Evolutionary conservation across 495 filamentous ascomycete genomes (phyloP), one percentile per base, ranked within the genome.

Genomic region (Trichoderma erinaceum): DNA sequence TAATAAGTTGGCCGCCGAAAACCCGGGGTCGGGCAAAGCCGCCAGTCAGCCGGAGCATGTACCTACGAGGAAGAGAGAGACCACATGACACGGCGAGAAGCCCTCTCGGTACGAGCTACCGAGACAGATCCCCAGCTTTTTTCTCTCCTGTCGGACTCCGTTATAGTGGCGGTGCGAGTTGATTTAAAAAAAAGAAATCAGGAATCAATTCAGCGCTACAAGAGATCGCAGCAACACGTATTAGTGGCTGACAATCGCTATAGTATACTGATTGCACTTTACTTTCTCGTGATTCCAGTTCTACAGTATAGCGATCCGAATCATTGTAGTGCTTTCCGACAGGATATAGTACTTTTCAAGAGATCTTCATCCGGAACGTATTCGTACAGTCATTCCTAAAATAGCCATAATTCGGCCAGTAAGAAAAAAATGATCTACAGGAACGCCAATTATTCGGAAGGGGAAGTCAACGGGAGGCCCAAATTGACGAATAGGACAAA

Each of bases 1-100:
- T n/a, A 35, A 6, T 38, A 38, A 38, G 35, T 38, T 5, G 3
- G 35, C 35, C 3, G 18, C 48, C 48, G 18, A 52, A 52, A 52
- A 52, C 48, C 48, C 48, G 48, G 48, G 48, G 48, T 52, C 48
- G 48, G 48, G 21, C 18, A 52, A 52, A 52, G 48, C 48, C 48
- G 48, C 21, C 8, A 18, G n/a, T n/a, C 46, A 6, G 16, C n/a
- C n/a, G n/a, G n/a, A n/a, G n/a, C n/a, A n/a, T n/a, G n/a, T n/a
- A n/a, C n/a, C n/a, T n/a, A n/a, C 18, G 18, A 52, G n/a, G 48
- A 52, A n/a, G 7, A 18, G 29, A 29, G 29, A 52, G 21, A 23
- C 48, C 48, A 52, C 48, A 52, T 52, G 48, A 52, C 48, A 10
- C 7, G 18, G 44, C 44, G 13, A n/a, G 44, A 48, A 11, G 43